Evolutionary conservation across 2,329 filamentous ascomycete species (phyloP), one percentile per base, ranked within the genome.

Genomic region (Pseudogymnoascus sp.): DNA sequence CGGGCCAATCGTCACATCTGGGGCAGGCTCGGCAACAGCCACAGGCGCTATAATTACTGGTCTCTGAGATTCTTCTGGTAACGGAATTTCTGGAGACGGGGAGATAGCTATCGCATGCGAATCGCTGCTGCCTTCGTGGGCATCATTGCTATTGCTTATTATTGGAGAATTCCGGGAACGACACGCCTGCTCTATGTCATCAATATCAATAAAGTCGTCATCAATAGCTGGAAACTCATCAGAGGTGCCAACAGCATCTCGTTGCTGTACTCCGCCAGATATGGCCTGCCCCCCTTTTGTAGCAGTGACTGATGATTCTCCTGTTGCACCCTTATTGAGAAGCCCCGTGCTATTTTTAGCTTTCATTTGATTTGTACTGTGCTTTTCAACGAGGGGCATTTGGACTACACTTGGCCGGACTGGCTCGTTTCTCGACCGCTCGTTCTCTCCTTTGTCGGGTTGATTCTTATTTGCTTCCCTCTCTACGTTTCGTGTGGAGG

Each of bases 151-250:
- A 5, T 55, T 55, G 49, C 5, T 35, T 19, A 22, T 25, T 7
- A n/a, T 33, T 33, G 9, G 9, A 22, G 28, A 22, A 55, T 35
- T 19, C 5, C 5, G 49, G 8, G 49, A 9, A 33, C 38, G 58
- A 19, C 33, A 14, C 5, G 35, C 33, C 7, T 36, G 49, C 11
- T 33, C 49, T 35, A 45, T 49, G 19, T 35, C 39, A 1, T 61
- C 60, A 22, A 61, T 49, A 19, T 61, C 60, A 19, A 61, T 61
- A 23, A 61, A 61, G 11, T 61, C 39, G 22, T 49, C 60, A 22
- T 61, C 39, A 11, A 35, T 33, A 61, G 14, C 39, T 7, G 22
- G 7, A 8, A 45, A 28, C 7, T 23, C 41, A 23, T 58, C 28
- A 61, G 42, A 39, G 28, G 23, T 5, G 25, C 23, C 14, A 14